phyloP scores from a whole-genome alignment of 352 stramenopile species.

The Globisporangium parvum region DNA sequence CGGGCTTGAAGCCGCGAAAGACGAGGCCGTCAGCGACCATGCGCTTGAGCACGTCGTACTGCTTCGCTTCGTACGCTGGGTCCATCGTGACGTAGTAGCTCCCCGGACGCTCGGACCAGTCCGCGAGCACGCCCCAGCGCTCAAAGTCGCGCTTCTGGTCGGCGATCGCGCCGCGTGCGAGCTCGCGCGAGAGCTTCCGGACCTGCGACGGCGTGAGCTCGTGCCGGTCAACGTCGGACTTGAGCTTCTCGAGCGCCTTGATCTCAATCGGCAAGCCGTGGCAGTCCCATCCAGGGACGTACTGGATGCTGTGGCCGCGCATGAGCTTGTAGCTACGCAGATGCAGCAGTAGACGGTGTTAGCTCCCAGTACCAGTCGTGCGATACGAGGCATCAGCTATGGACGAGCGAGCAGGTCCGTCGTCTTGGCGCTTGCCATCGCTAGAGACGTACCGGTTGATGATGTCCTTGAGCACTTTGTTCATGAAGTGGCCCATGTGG shows the following conservation, averaged over 20 bases:
- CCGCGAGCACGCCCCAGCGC: conserved; percentile 92
- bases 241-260: conserved; percentile 94
- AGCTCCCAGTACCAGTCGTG: too few species aligned
- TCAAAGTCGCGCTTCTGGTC: conserved; percentile 92
- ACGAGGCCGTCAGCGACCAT: conserved; percentile 96
- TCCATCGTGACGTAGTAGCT: conserved; percentile 93
- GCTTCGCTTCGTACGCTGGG: conserved; percentile 93
- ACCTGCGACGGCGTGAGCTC: conserved; percentile 88
- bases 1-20: conserved; percentile 96
- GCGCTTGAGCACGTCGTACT: conserved; percentile 96
- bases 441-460: conserved; percentile 83
- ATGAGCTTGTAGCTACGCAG: conserved; percentile 80
- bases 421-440: background rate
- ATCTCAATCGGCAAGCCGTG: conserved; percentile 98
- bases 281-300: conserved; percentile 98
- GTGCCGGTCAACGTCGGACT: conserved; percentile 27
- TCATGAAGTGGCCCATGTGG: conserved; percentile 96
- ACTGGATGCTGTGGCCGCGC: conserved; percentile 91
- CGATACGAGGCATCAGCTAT: too few species aligned
- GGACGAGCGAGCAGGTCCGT: too few species aligned
- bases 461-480: conserved; percentile 96
- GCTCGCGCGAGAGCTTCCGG: conserved; percentile 85
- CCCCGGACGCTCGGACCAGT: conserved; percentile 74
- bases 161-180: conserved; percentile 91
- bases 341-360: too few species aligned